These are phyloP conservation scores for Zoysia matrella DNA, from an alignment of 202 grass and related monocot species.

Conservation along the genomic window DNA sequence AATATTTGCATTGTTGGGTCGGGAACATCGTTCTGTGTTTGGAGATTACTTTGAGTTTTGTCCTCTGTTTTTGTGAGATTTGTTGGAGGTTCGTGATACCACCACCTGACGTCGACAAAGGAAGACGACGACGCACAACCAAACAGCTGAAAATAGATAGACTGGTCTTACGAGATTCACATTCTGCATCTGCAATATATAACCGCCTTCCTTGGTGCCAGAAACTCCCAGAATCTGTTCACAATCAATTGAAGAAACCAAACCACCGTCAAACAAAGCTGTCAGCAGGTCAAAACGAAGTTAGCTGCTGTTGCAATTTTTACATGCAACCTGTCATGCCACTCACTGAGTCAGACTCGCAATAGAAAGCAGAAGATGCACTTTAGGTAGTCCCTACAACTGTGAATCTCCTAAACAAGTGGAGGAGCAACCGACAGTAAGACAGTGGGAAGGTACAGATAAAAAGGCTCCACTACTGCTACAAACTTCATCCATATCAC, in stretches of 20 bases:
- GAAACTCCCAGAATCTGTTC: background rate
- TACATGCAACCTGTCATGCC: background rate
- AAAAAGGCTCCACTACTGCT: background rate
- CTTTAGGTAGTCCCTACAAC: background rate
- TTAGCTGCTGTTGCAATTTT: background rate
- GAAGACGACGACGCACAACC: slow-evolving; percentile 10
- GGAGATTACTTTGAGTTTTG: too few relatives aligned
- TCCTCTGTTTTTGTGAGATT: too few relatives aligned
- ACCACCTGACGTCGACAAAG: slow-evolving; percentile 33
- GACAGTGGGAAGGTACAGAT: slow-evolving; percentile 14
- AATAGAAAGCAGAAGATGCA: background rate
- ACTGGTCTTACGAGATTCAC: slow-evolving; percentile 18
- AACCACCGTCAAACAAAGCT: background rate
- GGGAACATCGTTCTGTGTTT: too few relatives aligned
- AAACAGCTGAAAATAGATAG: slow-evolving; percentile 15
- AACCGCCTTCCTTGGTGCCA: background rate
- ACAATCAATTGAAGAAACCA: background rate
- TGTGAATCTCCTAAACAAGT: background rate
- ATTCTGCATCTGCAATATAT: background rate
- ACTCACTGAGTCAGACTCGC: background rate
- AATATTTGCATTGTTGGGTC: too few relatives aligned
- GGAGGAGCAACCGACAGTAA: background rate
- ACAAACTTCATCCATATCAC: slow-evolving; percentile 36
- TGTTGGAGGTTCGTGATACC: background rate
- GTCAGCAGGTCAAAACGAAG: background rate